A percentile compares a stretch with the other conserved stretches of the same genome.
Conservation (phyloP, 2,329 filamentous ascomycete species). For the Bipolaris oryzae region DNA sequence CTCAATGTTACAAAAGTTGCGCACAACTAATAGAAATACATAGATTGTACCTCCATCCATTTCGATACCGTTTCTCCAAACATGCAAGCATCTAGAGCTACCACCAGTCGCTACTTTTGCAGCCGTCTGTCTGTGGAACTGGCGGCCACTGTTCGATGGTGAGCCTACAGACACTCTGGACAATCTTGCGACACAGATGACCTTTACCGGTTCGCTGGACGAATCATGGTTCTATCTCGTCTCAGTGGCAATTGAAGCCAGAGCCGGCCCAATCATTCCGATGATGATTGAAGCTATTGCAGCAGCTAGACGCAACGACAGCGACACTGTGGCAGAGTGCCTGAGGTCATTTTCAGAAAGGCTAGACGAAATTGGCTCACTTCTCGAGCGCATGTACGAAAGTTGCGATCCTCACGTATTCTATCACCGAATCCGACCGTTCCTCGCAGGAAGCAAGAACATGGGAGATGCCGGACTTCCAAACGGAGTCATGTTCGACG, state of each 20-base stretch:
- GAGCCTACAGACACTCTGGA: slow-evolving; percentile 83
- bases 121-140: slow-evolving; percentile 93
- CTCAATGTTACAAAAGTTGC: not conserved
- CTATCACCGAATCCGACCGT: slow-evolving; percentile 94
- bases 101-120: slow-evolving; percentile 95
- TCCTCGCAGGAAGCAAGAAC: slow-evolving; percentile 94
- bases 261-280: slow-evolving; percentile 83
- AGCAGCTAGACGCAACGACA: slow-evolving; percentile 75
- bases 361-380: slow-evolving; percentile 78
- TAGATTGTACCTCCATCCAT: slow-evolving; percentile 77
- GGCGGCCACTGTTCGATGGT: slow-evolving; percentile 84
- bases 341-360: slow-evolving; percentile 85
- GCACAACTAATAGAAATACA: slow-evolving; percentile 23
- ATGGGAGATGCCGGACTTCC: slow-evolving; percentile 94
- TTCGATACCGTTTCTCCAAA: slow-evolving; percentile 78
- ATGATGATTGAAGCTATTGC: slow-evolving; percentile 87
- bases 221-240: slow-evolving; percentile 99
- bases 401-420: slow-evolving; percentile 93
- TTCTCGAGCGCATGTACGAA: slow-evolving; percentile 91
- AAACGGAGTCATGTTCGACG: slow-evolving; percentile 84
- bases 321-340: slow-evolving; percentile 72
- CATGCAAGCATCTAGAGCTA: slow-evolving; percentile 80
- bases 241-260: slow-evolving; percentile 92
- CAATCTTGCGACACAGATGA: slow-evolving; percentile 85
- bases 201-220: slow-evolving; percentile 91